Base-by-base conservation (phyloP, 2,329 filamentous ascomycete genomes). In the Ramichloridium luteum region DNA sequence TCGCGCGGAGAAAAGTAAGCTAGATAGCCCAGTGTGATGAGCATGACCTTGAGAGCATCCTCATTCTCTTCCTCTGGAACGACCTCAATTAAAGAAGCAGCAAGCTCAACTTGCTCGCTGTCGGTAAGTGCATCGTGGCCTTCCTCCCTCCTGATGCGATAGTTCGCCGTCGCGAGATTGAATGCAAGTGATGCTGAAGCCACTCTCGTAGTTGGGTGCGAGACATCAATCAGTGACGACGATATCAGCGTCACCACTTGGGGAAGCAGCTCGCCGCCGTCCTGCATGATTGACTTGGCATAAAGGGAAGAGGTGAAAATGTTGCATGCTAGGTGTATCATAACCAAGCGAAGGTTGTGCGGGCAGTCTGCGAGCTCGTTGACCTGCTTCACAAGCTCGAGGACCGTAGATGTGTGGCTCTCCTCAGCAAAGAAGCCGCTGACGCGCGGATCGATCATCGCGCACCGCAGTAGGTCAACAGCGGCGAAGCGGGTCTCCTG, bases 381-480 rank as follows among this genome's bases (percentile, higher is more conserved):
- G n/a, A 64, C 70, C 22, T 71, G 59, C 3, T 68, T 56, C 3
- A 84, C 53, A 2, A 93, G 57, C 0, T 69, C 61, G 18, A 67
- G 51, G 10, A 88, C 61, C 0, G 80, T 83, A 35, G 81, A 75
- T 6, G 63, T 62, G 17, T 51, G 50, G 23, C 46, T 49, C 30
- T 94, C 83, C 51, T 90, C 80, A 1, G 82, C 82, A 40, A 85
- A 85, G 58, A 75, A 92, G 12, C 80, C 80, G 38, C 80, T 83
- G 11, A 93, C 65, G 23, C 86, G 74, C 0, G 77, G 65, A 47
- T 96, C 88, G 9, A 77, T 65, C 35, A 93, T 70, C 1, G 80
- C 72, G 40, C 81, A 72, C 13, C 90, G 72, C 30, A 93, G 69
- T 2, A 98, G 68, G 50, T 96, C 90, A n/a, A 93, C 68, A 1